phyloP scores from a whole-genome alignment of 2,329 filamentous ascomycete species.

The Pseudogymnoascus sp. region DNA sequence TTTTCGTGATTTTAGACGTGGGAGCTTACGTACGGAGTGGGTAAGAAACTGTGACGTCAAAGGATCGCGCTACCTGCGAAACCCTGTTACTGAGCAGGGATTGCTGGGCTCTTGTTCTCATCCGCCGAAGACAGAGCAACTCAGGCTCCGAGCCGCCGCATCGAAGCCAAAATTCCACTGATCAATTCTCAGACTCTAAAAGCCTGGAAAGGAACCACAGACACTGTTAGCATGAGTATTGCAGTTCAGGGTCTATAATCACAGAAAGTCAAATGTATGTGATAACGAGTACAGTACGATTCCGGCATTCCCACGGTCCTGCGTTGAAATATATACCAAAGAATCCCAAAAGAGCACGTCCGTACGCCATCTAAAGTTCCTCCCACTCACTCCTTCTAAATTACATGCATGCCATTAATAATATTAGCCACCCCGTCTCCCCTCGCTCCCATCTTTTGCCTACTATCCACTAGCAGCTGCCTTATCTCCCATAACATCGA shows the following conservation, averaged over 20 bases:
- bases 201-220: neutral
- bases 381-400: neutral
- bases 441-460: neutral
- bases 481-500: conserved; percentile 75
- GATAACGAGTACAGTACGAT: conserved; percentile 1
- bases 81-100: neutral
- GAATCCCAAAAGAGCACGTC: neutral
- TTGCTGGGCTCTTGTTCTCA: neutral
- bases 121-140: neutral
- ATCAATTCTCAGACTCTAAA: neutral
- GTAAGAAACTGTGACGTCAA: neutral
- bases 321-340: conserved; percentile 5
- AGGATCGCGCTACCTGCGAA: neutral
- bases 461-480: neutral
- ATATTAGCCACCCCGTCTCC: neutral
- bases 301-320: conserved; percentile 6
- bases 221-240: neutral
- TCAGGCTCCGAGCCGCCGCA: neutral
- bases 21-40: neutral
- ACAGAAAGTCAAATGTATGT: neutral
- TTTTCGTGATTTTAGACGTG: neutral
- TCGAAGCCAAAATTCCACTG: neutral
- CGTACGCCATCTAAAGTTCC: conserved; percentile 7
- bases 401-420: conserved; percentile 8
- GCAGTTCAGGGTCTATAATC: neutral